phyloP scores from a whole-genome alignment of 495 filamentous ascomycete genomes.

The Penicillium dipodomyicola region DNA sequence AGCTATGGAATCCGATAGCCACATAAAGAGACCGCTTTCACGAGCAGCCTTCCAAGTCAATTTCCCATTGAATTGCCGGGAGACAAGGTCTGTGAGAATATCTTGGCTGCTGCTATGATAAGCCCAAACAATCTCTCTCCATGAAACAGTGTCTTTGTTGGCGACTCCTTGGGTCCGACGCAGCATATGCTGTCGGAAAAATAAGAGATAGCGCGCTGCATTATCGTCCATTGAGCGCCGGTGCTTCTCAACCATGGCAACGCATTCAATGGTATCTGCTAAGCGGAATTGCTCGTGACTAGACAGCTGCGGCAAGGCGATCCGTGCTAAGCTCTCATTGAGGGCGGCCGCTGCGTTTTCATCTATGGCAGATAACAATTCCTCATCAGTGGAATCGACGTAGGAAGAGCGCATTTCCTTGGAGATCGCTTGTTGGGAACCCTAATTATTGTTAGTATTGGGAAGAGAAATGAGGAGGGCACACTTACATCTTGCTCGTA shows the following conservation, averaged over 20 bases:
- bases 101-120: constrained; percentile 91
- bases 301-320: constrained; percentile 78
- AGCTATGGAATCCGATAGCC: constrained; percentile 74
- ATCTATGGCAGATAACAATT: constrained; percentile 62
- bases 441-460: constrained; percentile 34
- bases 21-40: constrained; percentile 92
- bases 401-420: constrained; percentile 56
- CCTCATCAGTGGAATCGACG: constrained; percentile 54
- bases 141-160: constrained; percentile 70
- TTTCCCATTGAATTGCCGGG: constrained; percentile 69
- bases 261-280: constrained; percentile 83
- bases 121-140: constrained; percentile 94
- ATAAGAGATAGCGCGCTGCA: constrained; percentile 84
- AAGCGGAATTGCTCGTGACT: constrained; percentile 87
- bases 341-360: constrained; percentile 70
- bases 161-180: constrained; percentile 58
- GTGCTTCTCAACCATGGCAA: constrained; percentile 84
- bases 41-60: constrained; percentile 82
- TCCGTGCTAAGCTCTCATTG: constrained; percentile 71
- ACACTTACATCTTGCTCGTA: constrained; percentile 55
- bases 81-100: constrained; percentile 86
- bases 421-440: constrained; percentile 36
- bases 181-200: constrained; percentile 82
- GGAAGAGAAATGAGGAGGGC: neutral
- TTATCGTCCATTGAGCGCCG: constrained; percentile 90